Percentiles rank a stretch among this genome's conserved stretches.
These are phyloP conservation scores for Trichoderma citrinoviride DNA, from an alignment of 2,329 filamentous ascomycete species.

Conservation along the genomic window DNA sequence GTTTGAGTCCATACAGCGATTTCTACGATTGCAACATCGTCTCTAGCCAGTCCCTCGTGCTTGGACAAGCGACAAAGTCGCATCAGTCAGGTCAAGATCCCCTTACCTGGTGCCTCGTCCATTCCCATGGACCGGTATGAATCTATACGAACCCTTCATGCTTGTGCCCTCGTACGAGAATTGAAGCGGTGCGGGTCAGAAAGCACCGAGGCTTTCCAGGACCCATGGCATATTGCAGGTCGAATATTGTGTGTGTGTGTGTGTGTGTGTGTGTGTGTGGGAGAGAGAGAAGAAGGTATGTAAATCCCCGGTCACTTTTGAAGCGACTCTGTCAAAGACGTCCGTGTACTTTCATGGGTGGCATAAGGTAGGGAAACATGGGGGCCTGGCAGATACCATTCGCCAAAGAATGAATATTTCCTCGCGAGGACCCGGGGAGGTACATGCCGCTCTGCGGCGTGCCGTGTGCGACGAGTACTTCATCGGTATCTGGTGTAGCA, in stretches of 20 bases:
- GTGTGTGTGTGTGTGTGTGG: too few relatives aligned
- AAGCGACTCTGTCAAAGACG: neutral
- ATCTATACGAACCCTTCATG: too few relatives aligned
- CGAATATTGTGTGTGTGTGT: too few relatives aligned
- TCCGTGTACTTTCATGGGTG: neutral
- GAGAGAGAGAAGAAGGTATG: too few relatives aligned
- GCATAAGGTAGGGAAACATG: neutral
- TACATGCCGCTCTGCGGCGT: neutral
- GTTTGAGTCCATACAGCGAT: neutral
- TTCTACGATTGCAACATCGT: neutral
- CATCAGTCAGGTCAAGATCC: neutral
- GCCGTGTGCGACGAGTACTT: slow-evolving; percentile 4
- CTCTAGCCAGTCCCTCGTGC: too few relatives aligned
- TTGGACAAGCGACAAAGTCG: neutral
- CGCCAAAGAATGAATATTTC: neutral
- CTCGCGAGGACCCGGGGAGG: neutral
- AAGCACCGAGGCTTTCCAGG: neutral
- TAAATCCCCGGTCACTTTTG: neutral
- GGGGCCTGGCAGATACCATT: neutral
- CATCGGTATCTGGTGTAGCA: neutral
- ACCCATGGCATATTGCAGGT: neutral
- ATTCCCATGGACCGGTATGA: too few relatives aligned
- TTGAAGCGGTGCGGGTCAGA: neutral
- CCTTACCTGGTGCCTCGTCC: neutral
- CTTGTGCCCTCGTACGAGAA: neutral